Evolutionary conservation across 2,329 filamentous ascomycete species (phyloP), one percentile per base, ranked within the genome.

Genomic region (Fonsecaea erecta): DNA sequence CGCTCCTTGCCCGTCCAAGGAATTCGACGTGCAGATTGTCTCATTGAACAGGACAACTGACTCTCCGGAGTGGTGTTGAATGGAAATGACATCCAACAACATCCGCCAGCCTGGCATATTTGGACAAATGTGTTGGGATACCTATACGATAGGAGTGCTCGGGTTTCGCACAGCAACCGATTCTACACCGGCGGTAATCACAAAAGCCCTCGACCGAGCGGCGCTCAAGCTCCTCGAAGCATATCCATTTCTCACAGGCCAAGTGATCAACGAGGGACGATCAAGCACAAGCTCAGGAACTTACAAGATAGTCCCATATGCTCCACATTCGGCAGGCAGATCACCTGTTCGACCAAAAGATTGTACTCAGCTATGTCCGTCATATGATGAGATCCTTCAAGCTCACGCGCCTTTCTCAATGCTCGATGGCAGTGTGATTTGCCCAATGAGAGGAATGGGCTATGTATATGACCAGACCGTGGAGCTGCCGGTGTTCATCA

Each of bases 361-460:
- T 52, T 71, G 60, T 48, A 52, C 52, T 1, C 64, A 71, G 7
- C 21, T 66, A 4, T 57, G 60, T n/a, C 67, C 68, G 9, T 55
- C 66, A 1, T 67, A 69, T 28, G 69, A 62, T 11, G 62, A 74
- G 58, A 66, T 73, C n/a, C 21, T 65, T 12, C 26, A 24, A 16
- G 70, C 71, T 1, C 69, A 68, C n/a, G 74, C 63, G 3, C 75
- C 76, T 0, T 68, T 74, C 12, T 63, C 60, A 6, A 74, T 76
- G 73, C 69, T 79, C 4, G 74, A 77, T 30, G 73, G 70, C 2
- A 60, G 71, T 12, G 35, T 75, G 5, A 66, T 79, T 7, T 67
- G 68, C 2, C 73, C 73, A 2, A 69, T 70, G 8, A 71, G 71
- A 8, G 71, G 71, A 1, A 51, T 70, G 54, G 59, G 61, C 16